A percentile compares a stretch with the other conserved stretches of the same genome.
Evolutionary conservation across 2,329 filamentous ascomycete genomes (phyloP).

Genomic region (Orbilia brochopaga): DNA sequence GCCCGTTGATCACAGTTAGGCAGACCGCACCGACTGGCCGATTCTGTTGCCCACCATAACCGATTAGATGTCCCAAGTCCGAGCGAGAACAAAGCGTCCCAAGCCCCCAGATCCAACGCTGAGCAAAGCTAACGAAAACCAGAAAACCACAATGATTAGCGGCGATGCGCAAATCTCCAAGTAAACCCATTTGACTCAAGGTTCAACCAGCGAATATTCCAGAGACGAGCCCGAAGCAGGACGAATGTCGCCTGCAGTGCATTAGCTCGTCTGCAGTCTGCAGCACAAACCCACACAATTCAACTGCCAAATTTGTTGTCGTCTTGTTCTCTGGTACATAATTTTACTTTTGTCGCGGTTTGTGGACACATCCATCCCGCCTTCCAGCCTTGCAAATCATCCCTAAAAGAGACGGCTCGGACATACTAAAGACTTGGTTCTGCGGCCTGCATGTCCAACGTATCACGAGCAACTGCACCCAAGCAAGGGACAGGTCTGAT

Average conservation of each 20-base stretch:
- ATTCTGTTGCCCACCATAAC: slow-evolving; percentile 1
- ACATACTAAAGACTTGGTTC: slow-evolving; percentile 38
- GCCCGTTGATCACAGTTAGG: not conserved
- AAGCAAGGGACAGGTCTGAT: slow-evolving; percentile 10
- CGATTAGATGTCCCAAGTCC: too few relatives aligned
- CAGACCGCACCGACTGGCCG: slow-evolving; percentile 22
- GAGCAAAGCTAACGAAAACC: too few relatives aligned
- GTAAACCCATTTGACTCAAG: not conserved
- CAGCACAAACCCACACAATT: slow-evolving; percentile 4
- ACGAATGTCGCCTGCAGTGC: too few relatives aligned
- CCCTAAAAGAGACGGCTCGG: slow-evolving; percentile 33
- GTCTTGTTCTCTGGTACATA: not conserved
- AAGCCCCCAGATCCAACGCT: too few relatives aligned
- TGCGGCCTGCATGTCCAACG: slow-evolving; percentile 19
- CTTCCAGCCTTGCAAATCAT: slow-evolving; percentile 3
- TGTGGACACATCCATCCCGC: too few relatives aligned
- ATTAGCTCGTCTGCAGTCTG: too few relatives aligned
- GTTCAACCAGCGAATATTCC: not conserved
- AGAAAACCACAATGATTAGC: too few relatives aligned
- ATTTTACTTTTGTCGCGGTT: not conserved
- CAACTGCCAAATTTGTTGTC: not conserved
- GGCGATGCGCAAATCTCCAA: not conserved
- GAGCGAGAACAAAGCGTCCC: too few relatives aligned
- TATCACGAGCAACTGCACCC: slow-evolving; percentile 19
- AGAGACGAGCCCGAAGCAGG: not conserved